Conservation (phyloP, 2,329 filamentous ascomycete genomes). For the Phyllosticta paracitricarpa region DNA sequence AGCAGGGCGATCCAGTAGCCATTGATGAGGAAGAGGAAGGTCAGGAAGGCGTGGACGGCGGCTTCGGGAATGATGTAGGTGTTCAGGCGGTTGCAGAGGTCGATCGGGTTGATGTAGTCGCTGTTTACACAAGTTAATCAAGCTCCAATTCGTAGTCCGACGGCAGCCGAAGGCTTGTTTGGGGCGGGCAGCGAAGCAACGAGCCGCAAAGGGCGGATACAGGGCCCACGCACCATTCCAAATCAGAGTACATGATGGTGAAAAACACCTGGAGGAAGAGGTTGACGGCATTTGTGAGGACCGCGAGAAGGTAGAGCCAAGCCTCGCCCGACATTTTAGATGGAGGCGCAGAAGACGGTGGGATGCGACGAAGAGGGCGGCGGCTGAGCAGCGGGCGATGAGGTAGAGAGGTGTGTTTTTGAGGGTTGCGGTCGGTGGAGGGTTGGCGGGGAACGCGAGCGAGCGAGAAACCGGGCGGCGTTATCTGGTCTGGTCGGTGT, state of each 20-base stretch:
- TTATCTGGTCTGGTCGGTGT: slow-evolving; percentile 6
- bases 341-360: not conserved
- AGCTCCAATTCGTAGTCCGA: not conserved
- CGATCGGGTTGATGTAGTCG: slow-evolving; percentile 99
- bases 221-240: slow-evolving; percentile 82
- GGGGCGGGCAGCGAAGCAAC: not conserved
- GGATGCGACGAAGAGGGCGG: not conserved
- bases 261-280: slow-evolving; percentile 99
- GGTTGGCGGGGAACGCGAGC: slow-evolving; percentile 9
- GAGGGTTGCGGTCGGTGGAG: slow-evolving; percentile 8
- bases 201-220: not conserved
- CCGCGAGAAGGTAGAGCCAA: slow-evolving; percentile 95
- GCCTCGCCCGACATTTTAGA: slow-evolving; percentile 87
- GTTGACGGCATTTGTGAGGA: slow-evolving; percentile 99
- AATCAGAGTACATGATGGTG: slow-evolving; percentile 99
- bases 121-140: slow-evolving; percentile 36
- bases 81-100: slow-evolving; percentile 99
- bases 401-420: slow-evolving; percentile 2
- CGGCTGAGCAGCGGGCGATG: not conserved
- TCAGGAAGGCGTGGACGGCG: slow-evolving; percentile 91
- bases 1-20: slow-evolving; percentile 94
- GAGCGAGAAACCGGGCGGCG: not conserved
- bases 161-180: not conserved
- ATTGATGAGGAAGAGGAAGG: slow-evolving; percentile 93
- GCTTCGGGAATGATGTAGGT: slow-evolving; percentile 99